Base-by-base conservation (phyloP, 2,329 filamentous ascomycete genomes). In the Penicillium sp. region DNA sequence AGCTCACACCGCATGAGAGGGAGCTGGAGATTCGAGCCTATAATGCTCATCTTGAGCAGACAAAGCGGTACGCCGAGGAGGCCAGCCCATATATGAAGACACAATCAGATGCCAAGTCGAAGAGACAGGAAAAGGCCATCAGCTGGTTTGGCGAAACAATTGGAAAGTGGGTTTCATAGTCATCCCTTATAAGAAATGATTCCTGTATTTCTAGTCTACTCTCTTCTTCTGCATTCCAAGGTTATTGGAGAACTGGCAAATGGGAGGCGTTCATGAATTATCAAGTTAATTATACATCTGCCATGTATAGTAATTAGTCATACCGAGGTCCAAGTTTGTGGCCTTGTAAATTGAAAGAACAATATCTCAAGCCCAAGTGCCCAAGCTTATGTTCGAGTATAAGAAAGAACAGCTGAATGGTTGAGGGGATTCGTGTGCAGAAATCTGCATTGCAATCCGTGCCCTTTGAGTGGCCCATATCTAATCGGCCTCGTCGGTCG, bases 1-100 rank as follows among this genome's bases (percentile, higher is more conserved):
- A 78, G 27, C 69, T 80, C 54, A 76, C 75, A 3, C 78, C 78
- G 4, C 78, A 80, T 55, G 77, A 80, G 58, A 71, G 77, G 47
- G 78, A 80, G 54, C 57, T 80, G 56, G 77, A 78, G 53, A 73
- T 78, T 27, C 70, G 72, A 50, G 67, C 72, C 13, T 68, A 76
- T 52, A 70, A 75, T 55, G 70, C 76, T 43, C 67, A 74, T 33
- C 45, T 75, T 33, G 72, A 74, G 27, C 73, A 76, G 49, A 68
- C 72, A 33, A 74, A 71, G 51, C 26, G 68, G 26, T 77, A 76
- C 59, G 63, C 66, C 35, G 60, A 76, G 50, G 71, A 74, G 61
- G 73, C 74, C 14, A 64, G 60, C 24, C 68, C 71, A 4, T 71
- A 73, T 56, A 67, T 78, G 55, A 72, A 75, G 56, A 60, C 66